Evolutionary conservation across 2,329 filamentous ascomycete species (phyloP).

Genomic region (Chrysoporthe cubensis): DNA sequence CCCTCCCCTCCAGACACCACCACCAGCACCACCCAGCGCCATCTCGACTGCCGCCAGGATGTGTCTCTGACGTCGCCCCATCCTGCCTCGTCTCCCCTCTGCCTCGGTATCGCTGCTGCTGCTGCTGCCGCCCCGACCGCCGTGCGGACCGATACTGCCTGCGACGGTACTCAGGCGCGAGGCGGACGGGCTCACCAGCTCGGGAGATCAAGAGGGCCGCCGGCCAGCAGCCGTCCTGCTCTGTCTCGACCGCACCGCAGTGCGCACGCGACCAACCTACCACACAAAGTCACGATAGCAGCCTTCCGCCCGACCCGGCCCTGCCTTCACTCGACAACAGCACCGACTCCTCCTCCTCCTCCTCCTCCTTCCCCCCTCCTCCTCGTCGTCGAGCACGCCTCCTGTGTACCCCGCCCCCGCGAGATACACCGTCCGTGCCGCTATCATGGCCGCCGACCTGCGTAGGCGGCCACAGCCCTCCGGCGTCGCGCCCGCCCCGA

Average conservation of each 20-base stretch:
- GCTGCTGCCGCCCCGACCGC: background rate
- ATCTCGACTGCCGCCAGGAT: background rate
- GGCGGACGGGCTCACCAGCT: background rate
- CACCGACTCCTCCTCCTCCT: background rate
- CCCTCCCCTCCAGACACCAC: background rate
- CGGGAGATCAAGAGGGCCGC: background rate
- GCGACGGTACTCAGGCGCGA: background rate
- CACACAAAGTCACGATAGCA: background rate
- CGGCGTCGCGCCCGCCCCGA: slow-evolving; percentile 32
- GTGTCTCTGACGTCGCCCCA: background rate
- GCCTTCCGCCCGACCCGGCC: background rate
- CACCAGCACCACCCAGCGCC: background rate
- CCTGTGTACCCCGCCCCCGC: background rate
- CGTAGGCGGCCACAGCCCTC: slow-evolving; percentile 38
- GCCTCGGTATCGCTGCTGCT: background rate
- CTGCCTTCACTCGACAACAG: background rate
- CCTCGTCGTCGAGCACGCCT: background rate
- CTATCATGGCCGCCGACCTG: slow-evolving; percentile 40
- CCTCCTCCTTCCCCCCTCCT: background rate
- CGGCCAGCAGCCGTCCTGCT: background rate
- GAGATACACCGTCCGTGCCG: background rate
- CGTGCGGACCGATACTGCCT: background rate
- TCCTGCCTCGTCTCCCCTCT: background rate
- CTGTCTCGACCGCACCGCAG: background rate
- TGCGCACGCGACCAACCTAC: slow-evolving; percentile 11